phyloP scores from a whole-genome alignment of 345 rosid genomes.

The Aquilaria sinensis region DNA sequence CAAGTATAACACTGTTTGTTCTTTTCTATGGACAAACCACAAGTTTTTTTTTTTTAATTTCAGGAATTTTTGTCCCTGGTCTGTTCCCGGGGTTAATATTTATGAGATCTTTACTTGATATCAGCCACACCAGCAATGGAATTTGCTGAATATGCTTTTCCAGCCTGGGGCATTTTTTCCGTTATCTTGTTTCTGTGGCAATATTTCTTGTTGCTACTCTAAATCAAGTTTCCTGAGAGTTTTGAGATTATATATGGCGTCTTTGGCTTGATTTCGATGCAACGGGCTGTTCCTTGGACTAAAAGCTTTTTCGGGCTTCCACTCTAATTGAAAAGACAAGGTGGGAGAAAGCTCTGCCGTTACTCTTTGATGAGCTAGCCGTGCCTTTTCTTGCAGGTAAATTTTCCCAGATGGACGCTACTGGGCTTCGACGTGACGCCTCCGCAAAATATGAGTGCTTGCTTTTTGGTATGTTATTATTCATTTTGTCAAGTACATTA shows the following conservation, averaged over 20 bases:
- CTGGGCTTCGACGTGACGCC: conserved; percentile 18
- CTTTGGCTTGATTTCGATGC: neutral
- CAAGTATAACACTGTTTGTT: conserved; percentile 13
- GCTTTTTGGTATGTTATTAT: conserved; percentile 58
- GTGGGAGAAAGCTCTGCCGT: no score
- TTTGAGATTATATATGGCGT: conserved; percentile 7
- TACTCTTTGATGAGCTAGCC: no score
- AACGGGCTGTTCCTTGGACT: neutral
- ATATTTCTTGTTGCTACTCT: conserved; percentile 7
- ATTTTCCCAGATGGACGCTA: conserved; percentile 45
- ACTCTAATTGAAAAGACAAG: neutral
- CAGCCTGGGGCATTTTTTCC: neutral
- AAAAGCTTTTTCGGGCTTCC: neutral
- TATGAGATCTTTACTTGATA: conserved; percentile 18
- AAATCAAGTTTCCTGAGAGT: conserved; percentile 14
- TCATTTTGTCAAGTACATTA: neutral
- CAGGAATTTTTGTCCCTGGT: conserved; percentile 9
- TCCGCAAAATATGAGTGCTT: conserved; percentile 60
- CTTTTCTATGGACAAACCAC: neutral
- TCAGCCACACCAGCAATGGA: conserved; percentile 15
- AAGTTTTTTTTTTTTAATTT: neutral
- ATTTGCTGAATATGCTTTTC: conserved; percentile 19
- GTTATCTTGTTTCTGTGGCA: conserved; percentile 11
- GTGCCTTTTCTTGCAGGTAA: conserved; percentile 18
- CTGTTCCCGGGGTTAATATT: conserved; percentile 24